Base-by-base conservation (phyloP, 371 early-diverging fungal species). In the Basidiobolus heterosporus region DNA sequence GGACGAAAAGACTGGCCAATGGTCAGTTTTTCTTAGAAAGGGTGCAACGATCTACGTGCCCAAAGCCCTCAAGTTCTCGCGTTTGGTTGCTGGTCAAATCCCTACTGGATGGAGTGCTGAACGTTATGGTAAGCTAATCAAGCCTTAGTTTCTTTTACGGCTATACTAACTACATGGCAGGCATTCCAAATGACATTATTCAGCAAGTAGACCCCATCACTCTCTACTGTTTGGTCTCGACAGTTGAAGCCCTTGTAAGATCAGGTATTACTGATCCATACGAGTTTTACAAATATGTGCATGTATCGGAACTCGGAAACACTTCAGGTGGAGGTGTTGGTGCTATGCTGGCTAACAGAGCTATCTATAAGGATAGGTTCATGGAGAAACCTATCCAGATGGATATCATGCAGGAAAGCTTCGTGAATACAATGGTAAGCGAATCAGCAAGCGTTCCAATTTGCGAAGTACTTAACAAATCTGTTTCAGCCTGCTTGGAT, bases 261-360 rank as follows among this genome's bases (percentile, higher is more conserved):
- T 75, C 88, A 42, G 96, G 96, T 67, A 79, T 95, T 52, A 88
- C 90, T 22, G 96, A 95, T 56, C 92, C 96, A 20, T 95, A 95
- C 69, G 96, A 95, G 67, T 86, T 93, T 68, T 95, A 87, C 78
- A 74, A 82, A 62, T 91, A 93, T 61, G 86, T 95, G 50, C 94
- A 95, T 61, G 88, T 92, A n/a, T 78, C 89, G 38, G 86, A 95
- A 54, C 77, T 95, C 42, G 96, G 96, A 56, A 95, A 88, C 66
- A 67, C 83, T 3, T 70, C 83, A 48, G 96, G 96, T 50, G 77
- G 81, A 6, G 82, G 82, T 59, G 74, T 82, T 2, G 93, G 93
- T 72, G 94, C 94, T 57, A 79, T 83, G 68, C 54, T 67, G 2
- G 71, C 86, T 30, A 74, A 82, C 50, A 76, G 79, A 50, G 76